Base-by-base conservation (phyloP, 2,329 filamentous ascomycete genomes). In the Colletotrichum sublineola region DNA sequence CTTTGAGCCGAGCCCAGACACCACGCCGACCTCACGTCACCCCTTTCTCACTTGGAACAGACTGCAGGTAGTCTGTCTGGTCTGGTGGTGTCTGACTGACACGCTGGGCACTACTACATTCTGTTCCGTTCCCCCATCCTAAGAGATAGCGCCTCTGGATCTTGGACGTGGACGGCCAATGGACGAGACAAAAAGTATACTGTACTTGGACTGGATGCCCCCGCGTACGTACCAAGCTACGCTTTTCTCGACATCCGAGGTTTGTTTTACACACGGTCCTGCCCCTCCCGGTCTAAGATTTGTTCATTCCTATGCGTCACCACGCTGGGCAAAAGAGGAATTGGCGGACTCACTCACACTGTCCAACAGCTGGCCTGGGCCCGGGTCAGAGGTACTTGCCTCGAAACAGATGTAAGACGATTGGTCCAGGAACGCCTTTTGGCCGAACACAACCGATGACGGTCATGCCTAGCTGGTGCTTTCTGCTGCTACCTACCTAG, bases 1-100 rank as follows among this genome's bases (percentile, higher is more conserved):
- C 81, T 77, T 83, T 82, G 78, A 81, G 78, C 81, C 81, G 81
- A 82, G 75, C 70, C 67, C 70, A 73, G 70, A 73, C 66, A 40
- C 48, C 33, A 57, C 20, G 5, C 55, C 55, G 36, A 29, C 44
- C 46, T 53, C 48, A 64, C 62, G 70, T 73, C 70, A 69, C 66
- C 44, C 65, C 53, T 61, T 70, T 65, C 66, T 57, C 63, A 55
- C 42, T 31, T 31, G 29, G 29, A 46, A n/a, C 38, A 20, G 24
- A 33, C 33, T 18, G 55, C 24, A 42, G 36, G 29, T 44, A 36
- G 9, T 24, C 24, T 24, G 6, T 40, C 38, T 40, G 38, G 38
- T 40, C 5, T 40, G 38, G 38, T 40, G 24, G 44, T n/a, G 44
- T 9, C 20, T 44, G 12, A 42, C 12, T 52, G 38, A 65, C 31